phyloP scores from a whole-genome alignment of 257 asterid species.

The Solanum pinnatisectum region DNA sequence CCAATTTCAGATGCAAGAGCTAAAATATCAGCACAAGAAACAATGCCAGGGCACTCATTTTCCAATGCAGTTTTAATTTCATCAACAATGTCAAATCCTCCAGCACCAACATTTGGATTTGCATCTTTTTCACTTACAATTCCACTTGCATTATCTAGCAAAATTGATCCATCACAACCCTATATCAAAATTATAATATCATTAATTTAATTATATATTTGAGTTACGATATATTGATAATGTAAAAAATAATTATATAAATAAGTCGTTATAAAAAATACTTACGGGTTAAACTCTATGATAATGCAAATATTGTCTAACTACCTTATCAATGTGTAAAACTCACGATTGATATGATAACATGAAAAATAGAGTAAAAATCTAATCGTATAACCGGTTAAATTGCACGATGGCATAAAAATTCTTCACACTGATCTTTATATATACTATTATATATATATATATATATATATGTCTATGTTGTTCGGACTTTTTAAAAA shows the following conservation, averaged over 20 bases:
- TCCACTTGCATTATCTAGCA: conserved; percentile 21
- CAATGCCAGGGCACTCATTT: conserved; percentile 21
- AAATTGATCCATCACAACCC: conserved; percentile 35
- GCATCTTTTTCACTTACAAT: conserved; percentile 26
- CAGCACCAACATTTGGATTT: not conserved
- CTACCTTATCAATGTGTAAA: not conserved
- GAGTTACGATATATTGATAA: fast-evolving
- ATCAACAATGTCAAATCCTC: conserved; percentile 22
- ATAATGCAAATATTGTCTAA: not conserved
- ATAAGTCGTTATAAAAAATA: not conserved
- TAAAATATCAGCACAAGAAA: conserved; percentile 34
- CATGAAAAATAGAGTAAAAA: not conserved
- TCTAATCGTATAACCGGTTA: too few relatives aligned
- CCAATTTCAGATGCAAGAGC: conserved; percentile 21
- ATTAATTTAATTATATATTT: not conserved
- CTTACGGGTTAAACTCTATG: not conserved
- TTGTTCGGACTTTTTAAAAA: not conserved
- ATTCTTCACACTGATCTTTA: too few relatives aligned
- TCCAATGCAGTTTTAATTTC: conserved; percentile 25
- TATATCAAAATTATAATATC: not conserved
- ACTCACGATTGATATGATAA: too few relatives aligned
- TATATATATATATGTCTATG: fast-evolving
- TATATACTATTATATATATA: not conserved
- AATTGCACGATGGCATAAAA: too few relatives aligned
- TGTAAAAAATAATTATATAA: not conserved